A percentile compares a stretch with the other conserved stretches of the same genome.
These are phyloP conservation scores for Parafenestella ontariensis DNA, from an alignment of 2,329 filamentous ascomycete species.

Conservation along the genomic window DNA sequence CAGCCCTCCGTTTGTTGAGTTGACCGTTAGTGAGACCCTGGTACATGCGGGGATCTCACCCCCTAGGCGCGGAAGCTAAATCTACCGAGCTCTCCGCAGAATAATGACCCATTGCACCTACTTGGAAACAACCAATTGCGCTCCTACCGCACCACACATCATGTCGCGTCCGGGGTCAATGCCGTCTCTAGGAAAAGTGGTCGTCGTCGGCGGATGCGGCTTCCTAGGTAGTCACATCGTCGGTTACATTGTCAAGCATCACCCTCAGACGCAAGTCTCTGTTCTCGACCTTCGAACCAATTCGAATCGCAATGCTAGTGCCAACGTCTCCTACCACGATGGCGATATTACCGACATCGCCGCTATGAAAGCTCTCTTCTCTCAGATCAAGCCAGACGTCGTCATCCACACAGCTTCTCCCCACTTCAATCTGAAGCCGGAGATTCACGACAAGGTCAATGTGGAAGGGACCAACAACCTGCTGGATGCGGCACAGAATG, in stretches of 20 bases:
- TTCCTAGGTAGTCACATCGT: constrained; percentile 62
- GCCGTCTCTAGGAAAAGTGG: constrained; percentile 53
- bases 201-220: constrained; percentile 60
- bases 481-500: constrained; percentile 55
- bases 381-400: constrained; percentile 53
- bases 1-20: background rate
- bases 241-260: constrained; percentile 50
- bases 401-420: constrained; percentile 61
- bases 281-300: constrained; percentile 57
- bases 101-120: constrained; percentile 13
- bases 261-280: constrained; percentile 53
- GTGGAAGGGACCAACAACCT: constrained; percentile 59
- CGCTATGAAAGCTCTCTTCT: constrained; percentile 52
- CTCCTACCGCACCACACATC: constrained; percentile 9
- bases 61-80: constrained; percentile 16
- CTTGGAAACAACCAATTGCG: constrained; percentile 10
- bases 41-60: constrained; percentile 18
- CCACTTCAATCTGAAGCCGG: constrained; percentile 46
- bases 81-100: constrained; percentile 29
- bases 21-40: background rate
- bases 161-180: constrained; percentile 26
- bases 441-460: constrained; percentile 59
- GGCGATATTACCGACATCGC: constrained; percentile 58
- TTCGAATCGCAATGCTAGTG: constrained; percentile 48
- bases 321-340: constrained; percentile 57